phyloP scores from a whole-genome alignment of 2,329 filamentous ascomycete species.

The Fusarium sp. region DNA sequence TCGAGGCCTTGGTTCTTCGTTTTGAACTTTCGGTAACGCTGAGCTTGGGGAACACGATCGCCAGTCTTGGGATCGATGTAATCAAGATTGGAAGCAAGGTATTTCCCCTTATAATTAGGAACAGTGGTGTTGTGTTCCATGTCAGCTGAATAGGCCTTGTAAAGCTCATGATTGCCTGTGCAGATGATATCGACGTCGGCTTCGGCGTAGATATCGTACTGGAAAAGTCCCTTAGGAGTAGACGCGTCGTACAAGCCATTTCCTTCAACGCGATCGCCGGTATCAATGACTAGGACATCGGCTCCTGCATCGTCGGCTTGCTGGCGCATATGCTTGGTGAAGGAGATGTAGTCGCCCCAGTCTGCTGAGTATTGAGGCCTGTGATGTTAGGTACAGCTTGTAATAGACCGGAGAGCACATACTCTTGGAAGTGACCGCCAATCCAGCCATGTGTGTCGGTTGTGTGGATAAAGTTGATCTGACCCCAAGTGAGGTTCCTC shows the following conservation, averaged over 20 bases:
- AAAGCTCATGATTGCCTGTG: constrained; percentile 95
- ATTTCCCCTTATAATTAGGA: constrained; percentile 82
- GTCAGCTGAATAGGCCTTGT: constrained; percentile 81
- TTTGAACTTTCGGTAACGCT: constrained; percentile 87
- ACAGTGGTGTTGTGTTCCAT: constrained; percentile 85
- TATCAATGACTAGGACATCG: constrained; percentile 94
- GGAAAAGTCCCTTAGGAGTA: constrained; percentile 86
- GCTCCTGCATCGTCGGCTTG: constrained; percentile 82
- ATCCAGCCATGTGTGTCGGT: constrained; percentile 98
- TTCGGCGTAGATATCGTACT: constrained; percentile 86
- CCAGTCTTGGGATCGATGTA: constrained; percentile 81
- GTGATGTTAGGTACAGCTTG: constrained; percentile 19
- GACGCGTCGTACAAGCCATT: constrained; percentile 96
- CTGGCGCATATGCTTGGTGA: constrained; percentile 83
- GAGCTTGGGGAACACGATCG: constrained; percentile 80
- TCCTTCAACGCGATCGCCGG: constrained; percentile 91
- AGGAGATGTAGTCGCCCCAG: constrained; percentile 98
- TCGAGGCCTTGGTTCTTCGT: constrained; percentile 90
- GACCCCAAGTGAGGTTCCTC: constrained; percentile 88
- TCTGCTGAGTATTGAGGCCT: constrained; percentile 93
- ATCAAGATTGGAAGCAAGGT: constrained; percentile 93
- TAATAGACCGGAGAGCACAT: constrained; percentile 45
- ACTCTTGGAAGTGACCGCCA: constrained; percentile 92
- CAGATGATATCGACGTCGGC: constrained; percentile 88
- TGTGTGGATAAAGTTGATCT: constrained; percentile 96